Base-by-base conservation (phyloP, 2,329 filamentous ascomycete genomes). In the Xylariaceae sp. region DNA sequence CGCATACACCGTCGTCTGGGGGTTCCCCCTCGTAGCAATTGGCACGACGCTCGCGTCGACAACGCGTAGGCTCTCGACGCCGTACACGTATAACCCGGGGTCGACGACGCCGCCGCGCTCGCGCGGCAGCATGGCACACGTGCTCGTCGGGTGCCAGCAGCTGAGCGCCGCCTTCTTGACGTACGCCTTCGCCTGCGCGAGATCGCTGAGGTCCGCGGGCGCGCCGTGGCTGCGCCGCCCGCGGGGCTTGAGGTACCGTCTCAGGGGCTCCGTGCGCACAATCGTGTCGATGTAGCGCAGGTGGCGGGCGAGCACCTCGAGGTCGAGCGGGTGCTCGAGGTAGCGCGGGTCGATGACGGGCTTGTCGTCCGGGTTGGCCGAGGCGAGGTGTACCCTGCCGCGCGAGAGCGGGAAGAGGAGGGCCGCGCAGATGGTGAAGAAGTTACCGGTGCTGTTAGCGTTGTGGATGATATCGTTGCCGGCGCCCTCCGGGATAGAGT, bases 291-390 rank as follows among this genome's bases (percentile, higher is more conserved):
- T 60, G 41, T 68, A 72, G 26, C 71, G 67, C 4, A 71, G 55
- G 37, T 73, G 70, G 4, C 71, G 67, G 0, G 74, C 72, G 0
- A 75, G 62, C 7, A 79, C 57, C 41, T 78, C 71, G 3, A 74
- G 52, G 52, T 80, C 78, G 2, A 77, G 63, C 0, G 78, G 75
- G 52, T 80, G 74, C 7, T 73, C 70, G 18, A 80, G 67, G 40
- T 77, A 78, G 9, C 69, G 70, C 0, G 74, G 73, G 60, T 81
- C 75, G 50, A 81, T 77, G 1, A 57, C 43, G 0, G 78, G 77
- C 14, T 71, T 61, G 1, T 59, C 66, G 0, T 62, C 62, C 0
- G 73, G 67, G 44, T 77, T 67, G 0, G 73, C 43, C 0, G 74
- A 77, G 0, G 59, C 59, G 44, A 79, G 73, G 54, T 79, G 77